These are phyloP conservation scores for Colletotrichum destructivum DNA, from an alignment of 2,329 filamentous ascomycete species.

Conservation along the genomic window DNA sequence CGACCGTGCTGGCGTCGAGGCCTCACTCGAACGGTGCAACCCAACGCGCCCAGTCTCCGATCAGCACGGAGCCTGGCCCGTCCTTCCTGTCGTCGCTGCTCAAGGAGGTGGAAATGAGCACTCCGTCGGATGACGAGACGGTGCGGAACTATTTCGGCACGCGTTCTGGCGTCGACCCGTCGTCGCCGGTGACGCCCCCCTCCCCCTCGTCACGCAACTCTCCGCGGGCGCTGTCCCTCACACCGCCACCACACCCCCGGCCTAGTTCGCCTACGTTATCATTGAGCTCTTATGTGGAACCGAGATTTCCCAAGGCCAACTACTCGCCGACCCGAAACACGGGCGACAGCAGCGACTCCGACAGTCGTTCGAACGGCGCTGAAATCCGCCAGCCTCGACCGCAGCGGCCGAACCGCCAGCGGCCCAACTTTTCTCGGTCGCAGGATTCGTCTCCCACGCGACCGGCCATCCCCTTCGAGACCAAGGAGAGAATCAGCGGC, in stretches of 20 bases:
- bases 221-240: slow-evolving; percentile 76
- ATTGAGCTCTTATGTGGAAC: slow-evolving; percentile 80
- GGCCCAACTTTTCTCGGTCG: slow-evolving; percentile 61
- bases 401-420: slow-evolving; percentile 60
- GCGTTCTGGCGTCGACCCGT: slow-evolving; percentile 52
- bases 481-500: slow-evolving; percentile 89
- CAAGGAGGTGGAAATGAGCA: slow-evolving; percentile 84
- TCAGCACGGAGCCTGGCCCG: slow-evolving; percentile 66
- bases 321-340: slow-evolving; percentile 73
- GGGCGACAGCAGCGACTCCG: slow-evolving; percentile 64
- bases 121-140: slow-evolving; percentile 71
- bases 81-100: slow-evolving; percentile 90
- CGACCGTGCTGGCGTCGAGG: slow-evolving; percentile 41
- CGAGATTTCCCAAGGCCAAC: slow-evolving; percentile 81
- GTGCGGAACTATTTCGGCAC: slow-evolving; percentile 56
- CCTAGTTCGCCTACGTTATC: slow-evolving; percentile 77
- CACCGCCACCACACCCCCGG: slow-evolving; percentile 78
- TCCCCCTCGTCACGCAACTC: slow-evolving; percentile 76
- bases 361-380: slow-evolving; percentile 53
- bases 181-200: slow-evolving; percentile 79
- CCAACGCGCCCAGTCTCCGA: slow-evolving; percentile 30
- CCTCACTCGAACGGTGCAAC: slow-evolving; percentile 35
- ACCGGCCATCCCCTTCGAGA: slow-evolving; percentile 78
- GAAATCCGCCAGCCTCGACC: slow-evolving; percentile 69
- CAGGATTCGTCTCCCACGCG: slow-evolving; percentile 79